Conservation (phyloP, 768 basidiomycete species). For the Mrakia hoshinonis region DNA sequence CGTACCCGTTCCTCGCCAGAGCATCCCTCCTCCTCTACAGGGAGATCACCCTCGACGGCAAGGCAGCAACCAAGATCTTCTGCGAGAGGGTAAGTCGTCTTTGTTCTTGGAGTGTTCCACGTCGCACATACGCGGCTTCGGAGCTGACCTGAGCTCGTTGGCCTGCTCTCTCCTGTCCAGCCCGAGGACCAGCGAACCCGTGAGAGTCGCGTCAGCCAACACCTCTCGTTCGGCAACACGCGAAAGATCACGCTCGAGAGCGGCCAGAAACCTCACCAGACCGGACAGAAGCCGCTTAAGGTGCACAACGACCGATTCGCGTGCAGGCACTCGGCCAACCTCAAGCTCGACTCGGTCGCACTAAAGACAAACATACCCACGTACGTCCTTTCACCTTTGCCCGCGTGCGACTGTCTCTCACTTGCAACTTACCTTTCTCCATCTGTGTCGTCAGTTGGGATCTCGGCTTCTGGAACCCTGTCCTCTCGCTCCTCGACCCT, state of each 20-base stretch:
- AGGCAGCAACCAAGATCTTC: background rate
- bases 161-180: background rate
- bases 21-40: background rate
- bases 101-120: background rate
- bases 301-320: background rate
- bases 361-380: background rate
- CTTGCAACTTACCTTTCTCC: too few relatives aligned
- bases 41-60: background rate
- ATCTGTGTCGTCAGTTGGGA: background rate
- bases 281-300: background rate
- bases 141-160: background rate
- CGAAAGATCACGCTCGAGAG: constrained; percentile 5
- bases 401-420: too few relatives aligned
- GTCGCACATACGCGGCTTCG: background rate
- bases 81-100: background rate
- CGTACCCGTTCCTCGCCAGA: background rate
- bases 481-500: constrained; percentile 1
- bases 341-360: constrained; percentile 10
- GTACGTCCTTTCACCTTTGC: background rate
- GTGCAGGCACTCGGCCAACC: background rate
- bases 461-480: background rate
- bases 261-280: background rate
- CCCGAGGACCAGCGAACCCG: background rate
- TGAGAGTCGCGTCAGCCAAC: background rate
- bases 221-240: constrained; percentile 4